Evolutionary conservation across 768 basidiomycete species (phyloP).

Genomic region (Cystofilobasidium bisporidii): DNA sequence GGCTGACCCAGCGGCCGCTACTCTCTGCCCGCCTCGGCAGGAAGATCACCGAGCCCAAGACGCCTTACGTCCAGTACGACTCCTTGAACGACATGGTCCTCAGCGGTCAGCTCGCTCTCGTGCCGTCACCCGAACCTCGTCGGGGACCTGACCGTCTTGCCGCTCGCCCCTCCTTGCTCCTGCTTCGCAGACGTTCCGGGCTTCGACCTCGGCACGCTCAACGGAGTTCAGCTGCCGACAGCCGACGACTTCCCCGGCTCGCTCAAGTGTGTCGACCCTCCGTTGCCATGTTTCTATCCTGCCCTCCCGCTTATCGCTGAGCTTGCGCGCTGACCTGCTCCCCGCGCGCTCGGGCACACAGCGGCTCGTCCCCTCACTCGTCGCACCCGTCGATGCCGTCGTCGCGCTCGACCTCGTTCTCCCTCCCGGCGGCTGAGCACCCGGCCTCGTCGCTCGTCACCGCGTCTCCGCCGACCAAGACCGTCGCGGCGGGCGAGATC

Average conservation of each 20-base stretch:
- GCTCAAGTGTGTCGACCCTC: background rate
- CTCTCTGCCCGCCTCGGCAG: constrained; percentile 25
- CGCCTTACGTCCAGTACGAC: constrained; percentile 68
- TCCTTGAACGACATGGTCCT: constrained; percentile 42
- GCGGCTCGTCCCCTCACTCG: constrained; percentile 14
- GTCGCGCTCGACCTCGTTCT: constrained; percentile 27
- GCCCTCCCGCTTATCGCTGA: background rate
- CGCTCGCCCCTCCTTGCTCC: constrained; percentile 2
- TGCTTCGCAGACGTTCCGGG: constrained; percentile 64
- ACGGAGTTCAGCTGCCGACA: constrained; percentile 40
- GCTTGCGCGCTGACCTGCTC: background rate
- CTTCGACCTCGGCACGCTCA: constrained; percentile 49
- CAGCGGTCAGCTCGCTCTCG: constrained; percentile 47
- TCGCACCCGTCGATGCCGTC: constrained; percentile 10
- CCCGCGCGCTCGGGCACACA: background rate
- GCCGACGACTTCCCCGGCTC: constrained; percentile 37
- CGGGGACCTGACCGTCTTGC: background rate
- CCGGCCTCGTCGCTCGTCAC: background rate
- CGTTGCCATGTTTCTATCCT: background rate
- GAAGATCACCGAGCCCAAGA: constrained; percentile 97
- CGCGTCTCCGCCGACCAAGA: background rate
- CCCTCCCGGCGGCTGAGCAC: constrained; percentile 18
- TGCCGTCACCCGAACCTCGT: too few relatives aligned
- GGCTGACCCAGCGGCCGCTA: too few relatives aligned
- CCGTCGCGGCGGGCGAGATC: constrained; percentile 12